phyloP scores from a whole-genome alignment of 768 basidiomycete genomes.

The Auriscalpium orientale region DNA sequence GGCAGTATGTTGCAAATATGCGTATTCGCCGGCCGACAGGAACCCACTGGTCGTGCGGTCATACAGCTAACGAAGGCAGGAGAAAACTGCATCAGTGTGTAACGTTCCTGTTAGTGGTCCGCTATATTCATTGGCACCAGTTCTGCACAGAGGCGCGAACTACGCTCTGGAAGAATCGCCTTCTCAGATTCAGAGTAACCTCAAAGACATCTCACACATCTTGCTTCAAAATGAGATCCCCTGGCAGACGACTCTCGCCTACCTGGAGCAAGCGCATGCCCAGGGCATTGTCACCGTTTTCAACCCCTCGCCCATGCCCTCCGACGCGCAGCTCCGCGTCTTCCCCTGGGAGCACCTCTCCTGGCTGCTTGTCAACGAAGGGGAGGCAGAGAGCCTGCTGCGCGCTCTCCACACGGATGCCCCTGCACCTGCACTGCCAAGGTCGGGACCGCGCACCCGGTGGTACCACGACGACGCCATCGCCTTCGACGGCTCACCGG shows the following conservation, averaged over 20 bases:
- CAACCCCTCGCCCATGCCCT: constrained; percentile 54
- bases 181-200: constrained; percentile 17
- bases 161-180: constrained; percentile 31
- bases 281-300: constrained; percentile 29
- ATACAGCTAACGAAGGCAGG: constrained; percentile 52
- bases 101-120: not conserved
- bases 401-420: not conserved
- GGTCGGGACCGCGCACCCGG: no score
- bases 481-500: constrained; percentile 6
- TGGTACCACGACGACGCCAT: no score
- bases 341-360: constrained; percentile 46
- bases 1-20: not conserved
- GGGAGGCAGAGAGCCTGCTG: constrained; percentile 32
- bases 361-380: constrained; percentile 52
- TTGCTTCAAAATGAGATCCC: constrained; percentile 57
- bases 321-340: constrained; percentile 26
- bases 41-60: constrained; percentile 50
- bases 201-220: constrained; percentile 38
- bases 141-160: constrained; percentile 55
- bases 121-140: constrained; percentile 20
- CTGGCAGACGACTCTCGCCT: constrained; percentile 32
- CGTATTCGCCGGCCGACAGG: constrained; percentile 21
- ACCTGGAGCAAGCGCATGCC: constrained; percentile 17
- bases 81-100: constrained; percentile 56
- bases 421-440: not conserved